Evolutionary conservation across 2,329 filamentous ascomycete genomes (phyloP).

Genomic region (Diaporthe helianthi): DNA sequence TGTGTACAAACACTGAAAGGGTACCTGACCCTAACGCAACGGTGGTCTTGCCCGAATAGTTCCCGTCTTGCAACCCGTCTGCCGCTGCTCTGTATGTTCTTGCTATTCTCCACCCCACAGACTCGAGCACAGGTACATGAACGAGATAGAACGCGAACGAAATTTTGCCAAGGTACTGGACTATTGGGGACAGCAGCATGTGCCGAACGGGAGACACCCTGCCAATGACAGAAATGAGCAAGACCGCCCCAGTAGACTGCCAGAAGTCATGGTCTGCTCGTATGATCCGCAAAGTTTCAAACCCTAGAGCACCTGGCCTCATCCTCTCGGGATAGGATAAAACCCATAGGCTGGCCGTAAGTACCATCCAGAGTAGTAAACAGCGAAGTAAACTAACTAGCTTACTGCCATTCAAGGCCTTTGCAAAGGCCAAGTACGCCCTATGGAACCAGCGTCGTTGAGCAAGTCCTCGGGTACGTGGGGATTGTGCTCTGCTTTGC

Average conservation of each 20-base stretch:
- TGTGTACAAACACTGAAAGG: background rate
- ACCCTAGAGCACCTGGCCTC: background rate
- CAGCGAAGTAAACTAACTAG: background rate
- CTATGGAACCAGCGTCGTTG: background rate
- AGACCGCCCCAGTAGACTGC: background rate
- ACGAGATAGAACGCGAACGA: background rate
- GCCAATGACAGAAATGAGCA: background rate
- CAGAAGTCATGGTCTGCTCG: background rate
- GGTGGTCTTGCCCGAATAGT: background rate
- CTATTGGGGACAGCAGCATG: background rate
- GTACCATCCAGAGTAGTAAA: background rate
- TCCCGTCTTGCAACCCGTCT: background rate
- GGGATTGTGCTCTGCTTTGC: no score
- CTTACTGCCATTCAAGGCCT: background rate
- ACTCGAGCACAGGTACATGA: background rate
- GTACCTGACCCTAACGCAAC: background rate
- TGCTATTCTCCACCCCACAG: background rate
- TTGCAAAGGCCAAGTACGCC: background rate
- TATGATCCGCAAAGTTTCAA: background rate
- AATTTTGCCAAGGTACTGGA: background rate
- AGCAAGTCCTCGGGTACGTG: no score
- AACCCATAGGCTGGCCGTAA: background rate
- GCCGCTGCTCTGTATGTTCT: background rate
- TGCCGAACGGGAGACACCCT: background rate
- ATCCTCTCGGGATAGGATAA: background rate